phyloP scores from a whole-genome alignment of 1,284 basidiomycete species.

The Sporisorium sorghi region DNA sequence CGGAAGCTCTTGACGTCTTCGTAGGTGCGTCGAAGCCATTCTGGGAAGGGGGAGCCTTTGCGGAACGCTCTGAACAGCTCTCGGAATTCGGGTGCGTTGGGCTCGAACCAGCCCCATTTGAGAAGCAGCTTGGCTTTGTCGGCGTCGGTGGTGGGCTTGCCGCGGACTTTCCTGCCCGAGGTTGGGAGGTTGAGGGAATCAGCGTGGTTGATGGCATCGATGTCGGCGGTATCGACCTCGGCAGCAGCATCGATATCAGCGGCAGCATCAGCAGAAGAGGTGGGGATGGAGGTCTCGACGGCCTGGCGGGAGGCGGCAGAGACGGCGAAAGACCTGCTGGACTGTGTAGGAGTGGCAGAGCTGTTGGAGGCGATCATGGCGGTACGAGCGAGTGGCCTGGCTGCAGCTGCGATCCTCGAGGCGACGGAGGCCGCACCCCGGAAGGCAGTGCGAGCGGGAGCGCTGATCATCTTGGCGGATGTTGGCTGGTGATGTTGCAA shows the following conservation, averaged over 20 bases:
- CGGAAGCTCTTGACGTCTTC: constrained; percentile 42
- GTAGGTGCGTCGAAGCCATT: constrained; percentile 27
- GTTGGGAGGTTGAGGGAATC: constrained; percentile 2
- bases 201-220: neutral
- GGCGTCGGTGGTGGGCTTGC: constrained; percentile 17
- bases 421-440: constrained; percentile 11
- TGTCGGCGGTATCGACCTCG: neutral
- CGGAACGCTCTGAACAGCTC: neutral
- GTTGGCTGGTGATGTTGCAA: neutral
- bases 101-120: constrained; percentile 47
- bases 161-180: constrained; percentile 18
- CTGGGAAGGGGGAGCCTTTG: neutral
- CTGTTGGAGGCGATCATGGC: constrained; percentile 10
- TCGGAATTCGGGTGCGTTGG: neutral
- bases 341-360: constrained; percentile 6
- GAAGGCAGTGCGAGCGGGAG: constrained; percentile 31
- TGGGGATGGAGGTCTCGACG: neutral
- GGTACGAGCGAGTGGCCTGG: constrained; percentile 7
- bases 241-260: neutral
- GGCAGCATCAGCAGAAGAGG: neutral
- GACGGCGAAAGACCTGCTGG: constrained; percentile 17
- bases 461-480: constrained; percentile 22
- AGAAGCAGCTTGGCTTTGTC: constrained; percentile 32
- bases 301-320: constrained; percentile 18
- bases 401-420: constrained; percentile 2